These are phyloP conservation scores for Lachancea fermentati DNA, from an alignment of 805 yeast genomes.

Conservation along the genomic window DNA sequence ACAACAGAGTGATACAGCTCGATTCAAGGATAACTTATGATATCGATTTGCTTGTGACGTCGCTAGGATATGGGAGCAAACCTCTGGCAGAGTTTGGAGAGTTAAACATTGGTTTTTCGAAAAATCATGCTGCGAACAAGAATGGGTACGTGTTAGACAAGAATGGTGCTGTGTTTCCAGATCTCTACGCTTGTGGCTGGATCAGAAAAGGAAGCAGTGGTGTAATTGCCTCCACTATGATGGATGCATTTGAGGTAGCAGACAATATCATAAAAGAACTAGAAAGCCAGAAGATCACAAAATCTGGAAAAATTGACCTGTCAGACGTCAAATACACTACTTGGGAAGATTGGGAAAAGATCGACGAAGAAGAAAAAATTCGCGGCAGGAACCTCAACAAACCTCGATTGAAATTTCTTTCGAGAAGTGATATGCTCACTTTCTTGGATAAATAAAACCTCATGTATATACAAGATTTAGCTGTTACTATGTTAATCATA, in stretches of 20 bases:
- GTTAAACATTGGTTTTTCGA: slow-evolving; percentile 45
- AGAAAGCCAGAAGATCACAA: slow-evolving; percentile 11
- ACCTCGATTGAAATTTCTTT: slow-evolving; percentile 17
- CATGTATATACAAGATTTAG: background rate
- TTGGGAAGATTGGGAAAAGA: slow-evolving; percentile 29
- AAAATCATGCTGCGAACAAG: slow-evolving; percentile 42
- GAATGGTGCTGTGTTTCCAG: slow-evolving; percentile 29
- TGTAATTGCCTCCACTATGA: slow-evolving; percentile 85
- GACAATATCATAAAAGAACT: slow-evolving; percentile 55
- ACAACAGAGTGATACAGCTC: slow-evolving; percentile 24
- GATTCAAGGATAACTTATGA: slow-evolving; percentile 28
- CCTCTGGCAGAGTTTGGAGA: slow-evolving; percentile 56
- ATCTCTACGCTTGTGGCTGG: slow-evolving; percentile 88
- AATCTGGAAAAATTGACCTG: slow-evolving; percentile 7
- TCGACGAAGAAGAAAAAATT: slow-evolving; percentile 21
- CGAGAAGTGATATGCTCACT: slow-evolving; percentile 13
- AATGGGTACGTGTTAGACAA: slow-evolving; percentile 40
- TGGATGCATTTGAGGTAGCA: slow-evolving; percentile 73
- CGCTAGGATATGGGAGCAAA: slow-evolving; percentile 76
- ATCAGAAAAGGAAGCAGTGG: slow-evolving; percentile 81
- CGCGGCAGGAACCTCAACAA: slow-evolving; percentile 15
- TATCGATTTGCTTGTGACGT: slow-evolving; percentile 66
- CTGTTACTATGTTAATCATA: background rate
- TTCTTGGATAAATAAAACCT: slow-evolving; percentile 1
- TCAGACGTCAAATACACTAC: slow-evolving; percentile 17